These are phyloP conservation scores for Melanogaster broomeanus DNA, from an alignment of 768 basidiomycete species.

Conservation along the genomic window DNA sequence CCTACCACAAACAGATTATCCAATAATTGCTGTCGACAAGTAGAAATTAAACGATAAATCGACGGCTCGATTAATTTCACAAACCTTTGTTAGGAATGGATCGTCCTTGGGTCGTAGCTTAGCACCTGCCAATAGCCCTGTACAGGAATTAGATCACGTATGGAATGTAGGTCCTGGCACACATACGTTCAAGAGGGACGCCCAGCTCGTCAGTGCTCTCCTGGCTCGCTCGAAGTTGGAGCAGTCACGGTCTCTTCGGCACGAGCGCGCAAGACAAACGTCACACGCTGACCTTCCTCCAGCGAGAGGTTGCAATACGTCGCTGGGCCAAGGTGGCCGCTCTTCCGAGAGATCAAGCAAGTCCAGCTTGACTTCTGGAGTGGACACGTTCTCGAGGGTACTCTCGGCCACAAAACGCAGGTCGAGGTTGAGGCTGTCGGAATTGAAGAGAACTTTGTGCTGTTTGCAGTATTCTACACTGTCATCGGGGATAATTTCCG, in stretches of 20 bases:
- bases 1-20: constrained; percentile 56
- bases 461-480: constrained; percentile 43
- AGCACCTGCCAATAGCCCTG: constrained; percentile 46
- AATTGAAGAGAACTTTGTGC: constrained; percentile 64
- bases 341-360: constrained; percentile 64
- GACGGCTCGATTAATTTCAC: constrained; percentile 3
- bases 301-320: constrained; percentile 61
- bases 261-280: constrained; percentile 79
- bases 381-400: constrained; percentile 47
- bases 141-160: constrained; percentile 6
- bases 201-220: constrained; percentile 46
- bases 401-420: constrained; percentile 72
- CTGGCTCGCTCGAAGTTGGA: constrained; percentile 32
- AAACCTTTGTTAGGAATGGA: constrained; percentile 68
- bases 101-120: constrained; percentile 59
- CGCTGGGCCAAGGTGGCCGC: constrained; percentile 75
- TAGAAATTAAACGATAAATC: background rate
- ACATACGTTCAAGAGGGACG: constrained; percentile 44
- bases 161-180: background rate
- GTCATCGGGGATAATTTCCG: constrained; percentile 53
- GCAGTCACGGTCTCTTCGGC: constrained; percentile 38
- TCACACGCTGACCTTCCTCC: constrained; percentile 86
- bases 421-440: constrained; percentile 62
- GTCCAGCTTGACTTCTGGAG: constrained; percentile 58
- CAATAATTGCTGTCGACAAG: constrained; percentile 50